phyloP scores from a whole-genome alignment of 2,329 filamentous ascomycete species.

The Penicillium sp. region DNA sequence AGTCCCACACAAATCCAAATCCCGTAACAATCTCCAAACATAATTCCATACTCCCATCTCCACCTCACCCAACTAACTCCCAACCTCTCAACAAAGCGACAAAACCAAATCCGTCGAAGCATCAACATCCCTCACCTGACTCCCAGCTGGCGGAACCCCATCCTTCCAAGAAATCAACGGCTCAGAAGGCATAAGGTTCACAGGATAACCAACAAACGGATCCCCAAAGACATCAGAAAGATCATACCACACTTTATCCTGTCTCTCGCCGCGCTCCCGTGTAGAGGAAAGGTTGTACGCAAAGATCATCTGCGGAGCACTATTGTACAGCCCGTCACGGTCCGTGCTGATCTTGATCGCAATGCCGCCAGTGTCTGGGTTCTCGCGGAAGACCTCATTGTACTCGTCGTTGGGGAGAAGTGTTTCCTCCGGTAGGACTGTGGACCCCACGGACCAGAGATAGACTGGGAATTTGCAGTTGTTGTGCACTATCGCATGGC shows the following conservation, averaged over 20 bases:
- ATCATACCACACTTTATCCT: conserved; percentile 34
- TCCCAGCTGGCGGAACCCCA: conserved; percentile 28
- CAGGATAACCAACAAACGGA: conserved; percentile 29
- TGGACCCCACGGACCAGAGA: conserved; percentile 32
- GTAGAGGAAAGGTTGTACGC: conserved; percentile 34
- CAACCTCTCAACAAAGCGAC: conserved; percentile 19
- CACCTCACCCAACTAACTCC: neutral
- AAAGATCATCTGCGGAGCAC: conserved; percentile 34
- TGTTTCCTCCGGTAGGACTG: conserved; percentile 17
- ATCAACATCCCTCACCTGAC: conserved; percentile 21
- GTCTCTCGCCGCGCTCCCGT: neutral
- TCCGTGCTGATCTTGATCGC: conserved; percentile 36
- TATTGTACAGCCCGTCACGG: conserved; percentile 27
- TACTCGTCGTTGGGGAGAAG: conserved; percentile 24
- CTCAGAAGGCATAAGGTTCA: conserved; percentile 20
- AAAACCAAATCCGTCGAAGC: conserved; percentile 21
- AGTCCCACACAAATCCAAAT: neutral
- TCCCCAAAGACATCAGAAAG: conserved; percentile 40
- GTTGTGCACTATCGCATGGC: conserved; percentile 31
- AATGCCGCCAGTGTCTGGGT: conserved; percentile 33
- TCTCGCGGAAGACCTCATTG: conserved; percentile 30
- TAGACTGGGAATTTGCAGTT: conserved; percentile 28
- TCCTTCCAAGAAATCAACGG: conserved; percentile 24
- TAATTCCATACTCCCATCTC: neutral
- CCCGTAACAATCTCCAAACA: neutral